These are phyloP conservation scores for Aureobasidium sp. DNA, from an alignment of 2,329 filamentous ascomycete genomes.

Conservation along the genomic window DNA sequence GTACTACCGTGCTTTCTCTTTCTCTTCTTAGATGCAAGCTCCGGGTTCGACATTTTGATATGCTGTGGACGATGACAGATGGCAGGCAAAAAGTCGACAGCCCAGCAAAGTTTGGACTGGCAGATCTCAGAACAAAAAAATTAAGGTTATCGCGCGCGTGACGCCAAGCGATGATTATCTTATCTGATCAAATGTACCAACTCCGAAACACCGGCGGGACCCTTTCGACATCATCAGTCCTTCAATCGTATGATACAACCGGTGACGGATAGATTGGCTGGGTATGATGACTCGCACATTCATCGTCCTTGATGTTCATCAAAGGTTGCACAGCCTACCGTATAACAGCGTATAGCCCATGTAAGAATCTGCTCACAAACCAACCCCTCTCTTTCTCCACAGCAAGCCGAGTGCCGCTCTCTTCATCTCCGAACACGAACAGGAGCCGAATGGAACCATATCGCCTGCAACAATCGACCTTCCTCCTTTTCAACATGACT, in stretches of 20 bases:
- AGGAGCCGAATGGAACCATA: not conserved
- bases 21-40: conserved; percentile 39
- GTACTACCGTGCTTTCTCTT: conserved; percentile 40
- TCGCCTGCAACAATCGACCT: not conserved
- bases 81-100: not conserved
- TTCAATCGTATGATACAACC: not conserved
- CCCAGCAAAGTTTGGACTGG: not conserved
- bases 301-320: not conserved
- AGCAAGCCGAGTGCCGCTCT: not conserved
- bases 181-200: not conserved
- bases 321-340: not conserved
- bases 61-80: not conserved
- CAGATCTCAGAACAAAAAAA: conserved; percentile 3
- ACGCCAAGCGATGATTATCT: not conserved
- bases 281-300: not conserved
- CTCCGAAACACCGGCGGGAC: too few relatives aligned
- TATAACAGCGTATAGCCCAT: not conserved
- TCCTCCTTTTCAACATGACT: conserved; percentile 1
- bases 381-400: not conserved
- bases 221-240: not conserved
- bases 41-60: conserved; percentile 31
- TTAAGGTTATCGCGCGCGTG: conserved; percentile 8
- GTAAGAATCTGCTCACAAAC: not conserved
- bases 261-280: conserved; percentile 8
- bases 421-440: conserved; percentile 9